These are phyloP conservation scores for Lecanicillium sp. DNA, from an alignment of 2,329 filamentous ascomycete genomes.

Conservation along the genomic window DNA sequence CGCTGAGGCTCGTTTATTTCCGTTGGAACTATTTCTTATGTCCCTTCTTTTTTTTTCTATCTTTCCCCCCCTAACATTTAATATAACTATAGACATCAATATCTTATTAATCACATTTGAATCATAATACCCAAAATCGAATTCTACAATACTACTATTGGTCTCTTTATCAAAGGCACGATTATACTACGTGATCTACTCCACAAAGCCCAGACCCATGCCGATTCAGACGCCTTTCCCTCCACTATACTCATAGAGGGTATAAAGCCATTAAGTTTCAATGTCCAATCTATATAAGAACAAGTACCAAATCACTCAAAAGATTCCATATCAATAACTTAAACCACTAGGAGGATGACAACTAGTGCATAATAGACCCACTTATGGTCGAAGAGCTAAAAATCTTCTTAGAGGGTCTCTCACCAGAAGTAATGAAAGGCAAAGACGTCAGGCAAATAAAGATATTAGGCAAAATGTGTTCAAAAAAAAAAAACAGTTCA, in stretches of 20 bases:
- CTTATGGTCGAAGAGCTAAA: constrained; percentile 26
- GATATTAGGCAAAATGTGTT: constrained; percentile 22
- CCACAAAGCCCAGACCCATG: constrained; percentile 24
- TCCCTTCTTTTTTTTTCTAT: too few relatives aligned
- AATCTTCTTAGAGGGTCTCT: constrained; percentile 24
- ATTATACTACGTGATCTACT: constrained; percentile 24
- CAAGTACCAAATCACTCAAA: constrained; percentile 20
- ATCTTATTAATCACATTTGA: too few relatives aligned
- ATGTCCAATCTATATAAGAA: constrained; percentile 28
- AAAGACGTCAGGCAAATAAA: constrained; percentile 20
- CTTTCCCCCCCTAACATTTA: too few relatives aligned
- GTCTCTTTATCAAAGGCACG: constrained; percentile 21
- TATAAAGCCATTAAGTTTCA: constrained; percentile 31
- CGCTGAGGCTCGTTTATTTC: too few relatives aligned
- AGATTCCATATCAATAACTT: constrained; percentile 1
- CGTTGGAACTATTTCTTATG: too few relatives aligned
- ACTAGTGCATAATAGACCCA: constrained; percentile 23
- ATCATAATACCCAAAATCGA: constrained; percentile 24
- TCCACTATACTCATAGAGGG: constrained; percentile 25
- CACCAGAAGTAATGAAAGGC: constrained; percentile 21
- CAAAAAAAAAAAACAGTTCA: constrained; percentile 32
- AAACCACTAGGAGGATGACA: constrained; percentile 24
- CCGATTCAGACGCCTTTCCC: constrained; percentile 22
- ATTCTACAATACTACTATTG: constrained; percentile 25
- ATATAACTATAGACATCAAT: too few relatives aligned